phyloP scores from a whole-genome alignment of 306 rosid genomes.

The Castanospermum australe region DNA sequence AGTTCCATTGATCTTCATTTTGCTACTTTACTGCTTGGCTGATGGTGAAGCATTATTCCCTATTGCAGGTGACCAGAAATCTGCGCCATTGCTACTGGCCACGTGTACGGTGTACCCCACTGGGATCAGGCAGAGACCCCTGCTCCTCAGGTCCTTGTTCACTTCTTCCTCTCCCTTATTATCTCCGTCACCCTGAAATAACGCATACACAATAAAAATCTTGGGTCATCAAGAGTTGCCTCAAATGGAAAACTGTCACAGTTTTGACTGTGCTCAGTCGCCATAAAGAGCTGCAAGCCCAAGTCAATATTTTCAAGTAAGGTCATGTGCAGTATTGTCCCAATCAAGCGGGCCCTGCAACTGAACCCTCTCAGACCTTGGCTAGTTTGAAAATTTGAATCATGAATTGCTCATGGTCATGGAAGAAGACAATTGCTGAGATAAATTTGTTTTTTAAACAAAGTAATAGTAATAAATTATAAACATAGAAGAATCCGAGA shows the following conservation, averaged over 20 bases:
- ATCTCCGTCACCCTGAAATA: conserved; percentile 45
- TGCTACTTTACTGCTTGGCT: conserved; percentile 2
- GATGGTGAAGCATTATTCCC: conserved; percentile 34
- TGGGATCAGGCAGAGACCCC: conserved; percentile 80
- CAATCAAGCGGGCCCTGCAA: conserved; percentile 18
- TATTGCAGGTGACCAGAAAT: conserved; percentile 84
- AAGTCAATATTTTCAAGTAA: conserved; percentile 26
- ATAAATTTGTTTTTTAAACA: neutral
- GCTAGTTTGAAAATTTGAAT: no score
- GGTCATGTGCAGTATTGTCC: conserved; percentile 26
- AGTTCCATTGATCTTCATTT: neutral
- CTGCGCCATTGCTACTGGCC: conserved; percentile 76
- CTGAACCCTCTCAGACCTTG: neutral
- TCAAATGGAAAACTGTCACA: conserved; percentile 29
- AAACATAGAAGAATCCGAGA: conserved; percentile 15
- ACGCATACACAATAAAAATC: neutral
- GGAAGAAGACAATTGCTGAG: neutral
- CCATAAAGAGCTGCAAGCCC: neutral
- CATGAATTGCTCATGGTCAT: neutral
- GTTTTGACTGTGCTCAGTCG: conserved; percentile 22
- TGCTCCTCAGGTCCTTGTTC: conserved; percentile 49
- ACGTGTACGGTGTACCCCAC: conserved; percentile 68
- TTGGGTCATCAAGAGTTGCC: conserved; percentile 29
- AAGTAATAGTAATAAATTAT: neutral
- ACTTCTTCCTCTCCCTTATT: conserved; percentile 12